Percentiles rank a stretch among this genome's conserved stretches.
phyloP scores from a whole-genome alignment of 2,329 filamentous ascomycete species.

The Alternaria sp. region DNA sequence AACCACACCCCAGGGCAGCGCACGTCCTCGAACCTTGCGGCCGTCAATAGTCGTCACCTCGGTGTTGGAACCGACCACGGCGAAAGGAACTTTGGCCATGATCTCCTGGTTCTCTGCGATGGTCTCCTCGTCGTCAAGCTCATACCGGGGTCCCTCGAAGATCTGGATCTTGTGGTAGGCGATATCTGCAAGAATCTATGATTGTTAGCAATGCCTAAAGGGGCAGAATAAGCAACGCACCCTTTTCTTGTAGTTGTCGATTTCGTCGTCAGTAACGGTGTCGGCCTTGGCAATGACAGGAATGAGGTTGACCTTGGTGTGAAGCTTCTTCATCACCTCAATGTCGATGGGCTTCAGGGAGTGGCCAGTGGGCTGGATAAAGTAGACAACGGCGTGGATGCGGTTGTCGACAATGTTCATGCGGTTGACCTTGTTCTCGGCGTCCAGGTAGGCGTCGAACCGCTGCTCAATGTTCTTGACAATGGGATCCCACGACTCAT shows the following conservation, averaged over 20 bases:
- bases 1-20: constrained; percentile 98
- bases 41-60: constrained; percentile 92
- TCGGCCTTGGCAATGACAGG: constrained; percentile 99
- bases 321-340: constrained; percentile 98
- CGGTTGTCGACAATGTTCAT: constrained; percentile 99
- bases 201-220: constrained; percentile 22
- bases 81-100: constrained; percentile 99
- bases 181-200: constrained; percentile 93
- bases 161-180: constrained; percentile 98
- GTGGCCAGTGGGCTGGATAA: constrained; percentile 98
- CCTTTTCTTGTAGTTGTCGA: constrained; percentile 91
- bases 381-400: constrained; percentile 98
- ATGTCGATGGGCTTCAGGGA: constrained; percentile 98
- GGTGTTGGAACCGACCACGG: constrained; percentile 94
- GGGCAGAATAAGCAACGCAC: constrained; percentile 65
- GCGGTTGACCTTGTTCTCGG: constrained; percentile 99
- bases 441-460: constrained; percentile 97
- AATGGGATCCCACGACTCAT: constrained; percentile 98
- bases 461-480: constrained; percentile 99
- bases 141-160: constrained; percentile 97
- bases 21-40: constrained; percentile 92
- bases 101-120: constrained; percentile 99
- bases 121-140: constrained; percentile 98
- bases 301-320: constrained; percentile 99
- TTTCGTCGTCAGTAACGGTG: constrained; percentile 96